phyloP scores from a whole-genome alignment of 176 grass and related monocot genomes.

The Chrysopogon serrulatus region DNA sequence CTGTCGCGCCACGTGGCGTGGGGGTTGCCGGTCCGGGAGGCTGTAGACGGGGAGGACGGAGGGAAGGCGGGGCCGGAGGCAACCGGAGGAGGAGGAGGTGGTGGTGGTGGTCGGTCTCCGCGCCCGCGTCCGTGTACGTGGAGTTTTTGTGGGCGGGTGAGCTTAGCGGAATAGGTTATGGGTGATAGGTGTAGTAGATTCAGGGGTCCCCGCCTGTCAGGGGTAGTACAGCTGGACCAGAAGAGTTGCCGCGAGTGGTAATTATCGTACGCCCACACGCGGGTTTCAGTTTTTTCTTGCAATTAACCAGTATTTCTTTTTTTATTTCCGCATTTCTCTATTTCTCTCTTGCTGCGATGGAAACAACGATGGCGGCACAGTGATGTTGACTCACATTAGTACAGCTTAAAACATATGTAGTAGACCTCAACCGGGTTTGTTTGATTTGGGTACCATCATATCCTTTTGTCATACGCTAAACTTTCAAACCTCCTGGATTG shows the following conservation, averaged over 20 bases:
- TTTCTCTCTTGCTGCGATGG: not conserved
- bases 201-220: slow-evolving; percentile 12
- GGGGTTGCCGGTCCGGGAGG: not conserved
- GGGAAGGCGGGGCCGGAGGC: slow-evolving; percentile 4
- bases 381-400: not conserved
- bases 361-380: not conserved
- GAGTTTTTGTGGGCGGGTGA: slow-evolving; percentile 26
- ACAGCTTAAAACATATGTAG: not conserved
- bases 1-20: not conserved
- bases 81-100: slow-evolving; percentile 20
- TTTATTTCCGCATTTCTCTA: not conserved
- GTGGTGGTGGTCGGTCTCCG: slow-evolving; percentile 27
- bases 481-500: not conserved
- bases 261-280: slow-evolving; percentile 32
- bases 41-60: not conserved
- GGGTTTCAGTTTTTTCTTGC: slow-evolving; percentile 19
- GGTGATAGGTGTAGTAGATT: slow-evolving; percentile 39
- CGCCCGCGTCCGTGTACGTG: not conserved
- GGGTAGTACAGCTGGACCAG: not conserved
- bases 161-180: slow-evolving; percentile 38
- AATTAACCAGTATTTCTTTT: not conserved
- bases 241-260: slow-evolving; percentile 4
- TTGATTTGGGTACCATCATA: not conserved
- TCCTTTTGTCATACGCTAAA: not conserved
- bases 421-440: not conserved